Base-by-base conservation (phyloP, 768 basidiomycete species). In the Lactifluus hygrophoroides region DNA sequence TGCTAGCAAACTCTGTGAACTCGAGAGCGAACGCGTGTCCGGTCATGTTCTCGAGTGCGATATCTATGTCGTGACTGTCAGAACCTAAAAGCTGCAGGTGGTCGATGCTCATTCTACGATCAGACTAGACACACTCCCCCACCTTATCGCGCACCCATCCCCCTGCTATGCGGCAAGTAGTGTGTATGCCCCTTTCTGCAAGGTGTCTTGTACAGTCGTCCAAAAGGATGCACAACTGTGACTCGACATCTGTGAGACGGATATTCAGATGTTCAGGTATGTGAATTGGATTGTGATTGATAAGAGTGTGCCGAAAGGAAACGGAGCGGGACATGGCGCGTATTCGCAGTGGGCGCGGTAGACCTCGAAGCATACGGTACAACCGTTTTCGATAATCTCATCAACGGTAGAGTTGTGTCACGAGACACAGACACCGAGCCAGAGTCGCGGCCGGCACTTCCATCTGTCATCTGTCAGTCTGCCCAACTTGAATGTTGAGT, bases 131-230 rank as follows among this genome's bases (percentile, higher is more conserved):
- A 14, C 16, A 30, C 7, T n/a, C 27, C 69, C 74, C 65, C 60
- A 94, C 95, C 85, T 99, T 99, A 72, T 99, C 96, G 67, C 96
- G 78, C 45, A 98, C 96, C 96, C 96, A 99, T 19, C 96, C 96
- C 17, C 96, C 96, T 11, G 94, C 96, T 47, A 99, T 90, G 64
- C 96, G 80, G 69, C 95, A 95, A 1, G 81, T 78, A 0, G 83
- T 84, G 5, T 72, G 70, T 21, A 83, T 75, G 10, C 76, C 77
- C 51, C 81, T 76, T 34, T 74, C 69, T 56, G 76, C 77, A 64
- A 86, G 73, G 63, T 80, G 73, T 14, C 69, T 72, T 6, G 85
- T 81, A 68, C 88, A 96, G 57, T 85, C 84, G 68, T 94, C 85
- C 53, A 97, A 77, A n/a, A 94, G 76, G 3, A 73, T 68, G 71